phyloP scores from a whole-genome alignment of 2,329 filamentous ascomycete genomes.

The Xylariomycetidae sp. region DNA sequence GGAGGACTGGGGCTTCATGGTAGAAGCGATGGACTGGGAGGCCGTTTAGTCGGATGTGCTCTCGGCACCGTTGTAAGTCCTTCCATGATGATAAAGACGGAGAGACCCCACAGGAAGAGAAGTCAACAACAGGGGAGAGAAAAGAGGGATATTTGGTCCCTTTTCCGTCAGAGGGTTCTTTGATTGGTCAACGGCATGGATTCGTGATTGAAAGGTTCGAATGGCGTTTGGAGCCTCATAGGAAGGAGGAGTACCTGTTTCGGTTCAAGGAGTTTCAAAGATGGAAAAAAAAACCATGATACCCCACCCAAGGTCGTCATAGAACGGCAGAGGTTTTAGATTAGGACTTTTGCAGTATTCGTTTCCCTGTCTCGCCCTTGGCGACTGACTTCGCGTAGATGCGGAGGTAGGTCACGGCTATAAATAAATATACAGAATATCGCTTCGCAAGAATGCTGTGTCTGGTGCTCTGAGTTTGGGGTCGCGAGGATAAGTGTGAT shows the following conservation, averaged over 20 bases:
- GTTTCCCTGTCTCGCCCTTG: too few relatives aligned
- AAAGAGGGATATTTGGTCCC: background rate
- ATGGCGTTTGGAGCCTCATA: too few relatives aligned
- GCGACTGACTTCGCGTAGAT: too few relatives aligned
- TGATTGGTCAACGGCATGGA: background rate
- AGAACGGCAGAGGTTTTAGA: too few relatives aligned
- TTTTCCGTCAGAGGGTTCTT: too few relatives aligned
- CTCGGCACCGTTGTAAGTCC: constrained; percentile 2
- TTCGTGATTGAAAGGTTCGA: too few relatives aligned
- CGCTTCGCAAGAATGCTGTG: background rate
- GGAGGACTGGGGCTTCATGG: constrained; percentile 52
- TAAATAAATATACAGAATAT: background rate
- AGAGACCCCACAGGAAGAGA: background rate
- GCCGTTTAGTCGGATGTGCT: constrained; percentile 23
- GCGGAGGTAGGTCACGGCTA: background rate
- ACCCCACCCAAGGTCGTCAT: too few relatives aligned
- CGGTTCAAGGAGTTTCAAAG: too few relatives aligned
- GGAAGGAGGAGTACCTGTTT: too few relatives aligned
- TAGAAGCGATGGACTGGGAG: constrained; percentile 58
- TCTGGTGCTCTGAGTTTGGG: background rate
- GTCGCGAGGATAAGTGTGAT: background rate
- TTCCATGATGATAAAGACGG: constrained; percentile 4
- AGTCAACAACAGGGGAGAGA: background rate
- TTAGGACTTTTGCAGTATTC: too few relatives aligned
- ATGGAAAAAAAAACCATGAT: too few relatives aligned